Evolutionary conservation across 495 filamentous ascomycete genomes (phyloP), one percentile per base, ranked within the genome.

Genomic region (Talaromyces nanjingensis): DNA sequence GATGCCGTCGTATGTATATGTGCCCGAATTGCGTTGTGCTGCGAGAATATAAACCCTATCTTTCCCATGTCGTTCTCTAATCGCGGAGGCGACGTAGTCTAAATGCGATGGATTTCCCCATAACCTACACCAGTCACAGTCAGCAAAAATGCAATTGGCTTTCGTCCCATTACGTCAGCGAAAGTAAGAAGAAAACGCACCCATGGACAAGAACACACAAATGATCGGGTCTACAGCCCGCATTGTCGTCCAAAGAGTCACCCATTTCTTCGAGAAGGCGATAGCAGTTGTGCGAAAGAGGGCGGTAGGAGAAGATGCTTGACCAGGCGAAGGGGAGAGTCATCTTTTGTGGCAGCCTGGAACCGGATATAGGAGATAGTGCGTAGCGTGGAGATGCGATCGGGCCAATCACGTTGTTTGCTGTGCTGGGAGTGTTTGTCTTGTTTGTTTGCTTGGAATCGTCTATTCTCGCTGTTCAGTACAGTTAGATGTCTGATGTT

Each of bases 131-230:
- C n/a, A n/a, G n/a, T n/a, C n/a, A n/a, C n/a, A n/a, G n/a, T n/a
- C n/a, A n/a, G n/a, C n/a, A n/a, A n/a, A n/a, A n/a, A n/a, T n/a
- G n/a, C n/a, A n/a, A n/a, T 54, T 27, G 18, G 42, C 12, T 14
- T 25, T 54, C 20, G 27, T 56, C 53, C 3, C 27, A 29, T 56
- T 27, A 42, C 22, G 34, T 45, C 31, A 65, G 18, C 49, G 59
- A 57, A 12, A 25, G 18, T 33, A 9, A 16, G 7, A 6, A 31
- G 12, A 42, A 45, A 47, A 68, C 84, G 70, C 83, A 94, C 92
- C 93, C 93, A 76, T 97, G 93, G 37, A 97, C 87, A n/a, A 98
- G 79, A n/a, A 98, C 91, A 73, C 89, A 91, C 49, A 98, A 86
- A 74, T 97, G 93, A 62, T 90, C 80, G 27, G 83, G 79, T 60